Conservation (phyloP, 2,329 filamentous ascomycete genomes). For the Amesomyces nigricolor region DNA sequence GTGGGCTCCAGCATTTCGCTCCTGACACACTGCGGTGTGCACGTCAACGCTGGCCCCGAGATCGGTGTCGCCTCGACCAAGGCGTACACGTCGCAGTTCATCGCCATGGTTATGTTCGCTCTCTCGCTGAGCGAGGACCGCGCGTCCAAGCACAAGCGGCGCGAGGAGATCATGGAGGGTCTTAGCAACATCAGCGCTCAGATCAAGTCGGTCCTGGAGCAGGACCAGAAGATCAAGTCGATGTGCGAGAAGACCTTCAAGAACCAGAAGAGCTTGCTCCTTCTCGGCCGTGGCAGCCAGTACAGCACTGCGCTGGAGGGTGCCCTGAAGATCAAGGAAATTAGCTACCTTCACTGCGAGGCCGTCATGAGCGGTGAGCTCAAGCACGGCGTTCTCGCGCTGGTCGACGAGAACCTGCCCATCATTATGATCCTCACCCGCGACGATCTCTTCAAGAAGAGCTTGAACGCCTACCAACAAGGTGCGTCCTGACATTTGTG, state of each 20-base stretch:
- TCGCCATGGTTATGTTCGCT: conserved; percentile 99
- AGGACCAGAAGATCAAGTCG: conserved; percentile 90
- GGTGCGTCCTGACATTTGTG: conserved; percentile 47
- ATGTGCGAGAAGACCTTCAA: conserved; percentile 90
- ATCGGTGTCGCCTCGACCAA: conserved; percentile 99
- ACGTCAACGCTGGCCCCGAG: conserved; percentile 97
- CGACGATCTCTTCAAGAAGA: conserved; percentile 95
- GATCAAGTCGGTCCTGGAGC: conserved; percentile 85
- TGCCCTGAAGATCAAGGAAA: conserved; percentile 99
- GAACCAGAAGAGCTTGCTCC: conserved; percentile 91
- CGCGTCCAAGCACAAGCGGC: conserved; percentile 84
- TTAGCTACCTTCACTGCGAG: conserved; percentile 98
- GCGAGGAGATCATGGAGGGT: conserved; percentile 94
- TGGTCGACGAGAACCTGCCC: conserved; percentile 96
- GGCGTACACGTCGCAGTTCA: conserved; percentile 98
- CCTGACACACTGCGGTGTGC: conserved; percentile 98
- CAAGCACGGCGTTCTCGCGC: conserved; percentile 95
- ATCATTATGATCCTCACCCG: conserved; percentile 99
- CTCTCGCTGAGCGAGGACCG: conserved; percentile 94
- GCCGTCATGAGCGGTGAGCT: conserved; percentile 99
- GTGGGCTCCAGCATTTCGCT: conserved; percentile 98
- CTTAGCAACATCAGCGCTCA: conserved; percentile 81
- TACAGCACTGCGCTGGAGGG: conserved; percentile 96
- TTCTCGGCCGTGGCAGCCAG: conserved; percentile 91
- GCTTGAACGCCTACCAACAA: conserved; percentile 99